A percentile compares a stretch with the other conserved stretches of the same genome.
Evolutionary conservation across 352 stramenopile genomes (phyloP).

Genomic region (Blastocystis hominis): DNA sequence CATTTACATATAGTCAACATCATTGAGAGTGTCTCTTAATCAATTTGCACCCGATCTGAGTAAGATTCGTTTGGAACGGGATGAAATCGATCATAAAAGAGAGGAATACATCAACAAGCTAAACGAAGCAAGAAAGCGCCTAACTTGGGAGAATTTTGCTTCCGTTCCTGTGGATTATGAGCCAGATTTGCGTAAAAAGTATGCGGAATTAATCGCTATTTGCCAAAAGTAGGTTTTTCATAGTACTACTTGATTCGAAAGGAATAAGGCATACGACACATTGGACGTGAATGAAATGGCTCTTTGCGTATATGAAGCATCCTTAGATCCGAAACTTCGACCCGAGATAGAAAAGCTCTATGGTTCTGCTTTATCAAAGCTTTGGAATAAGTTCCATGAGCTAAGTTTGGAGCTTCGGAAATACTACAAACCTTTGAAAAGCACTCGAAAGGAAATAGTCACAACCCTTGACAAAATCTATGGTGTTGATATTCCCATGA

Average conservation of each 20-base stretch:
- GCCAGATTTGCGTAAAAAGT: not conserved
- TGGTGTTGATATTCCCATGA: not conserved
- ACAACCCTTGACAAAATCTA: conserved; percentile 41
- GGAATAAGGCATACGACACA: not conserved
- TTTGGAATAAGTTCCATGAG: conserved; percentile 44
- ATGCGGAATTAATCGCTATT: conserved; percentile 15
- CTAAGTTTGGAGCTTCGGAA: not conserved
- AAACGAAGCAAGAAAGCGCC: not conserved
- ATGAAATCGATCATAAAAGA: conserved; percentile 39
- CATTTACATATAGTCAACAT: not conserved
- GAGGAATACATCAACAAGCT: not conserved
- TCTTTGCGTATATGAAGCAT: conserved; percentile 16
- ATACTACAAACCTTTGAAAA: not conserved
- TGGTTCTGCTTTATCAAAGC: not conserved
- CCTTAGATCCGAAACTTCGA: not conserved
- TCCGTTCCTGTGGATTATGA: conserved; percentile 19
- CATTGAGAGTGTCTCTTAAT: not conserved
- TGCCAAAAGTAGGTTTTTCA: not conserved
- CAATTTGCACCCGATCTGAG: conserved; percentile 38
- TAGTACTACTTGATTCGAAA: not conserved
- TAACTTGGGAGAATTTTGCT: conserved; percentile 38
- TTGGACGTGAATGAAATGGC: conserved; percentile 48
- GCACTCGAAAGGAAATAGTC: conserved; percentile 1
- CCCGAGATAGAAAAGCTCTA: not conserved
- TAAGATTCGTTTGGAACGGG: conserved; percentile 19